Base-by-base conservation (phyloP, 495 filamentous ascomycete genomes). In the Aspergillus sclerotiicarbonarius region DNA sequence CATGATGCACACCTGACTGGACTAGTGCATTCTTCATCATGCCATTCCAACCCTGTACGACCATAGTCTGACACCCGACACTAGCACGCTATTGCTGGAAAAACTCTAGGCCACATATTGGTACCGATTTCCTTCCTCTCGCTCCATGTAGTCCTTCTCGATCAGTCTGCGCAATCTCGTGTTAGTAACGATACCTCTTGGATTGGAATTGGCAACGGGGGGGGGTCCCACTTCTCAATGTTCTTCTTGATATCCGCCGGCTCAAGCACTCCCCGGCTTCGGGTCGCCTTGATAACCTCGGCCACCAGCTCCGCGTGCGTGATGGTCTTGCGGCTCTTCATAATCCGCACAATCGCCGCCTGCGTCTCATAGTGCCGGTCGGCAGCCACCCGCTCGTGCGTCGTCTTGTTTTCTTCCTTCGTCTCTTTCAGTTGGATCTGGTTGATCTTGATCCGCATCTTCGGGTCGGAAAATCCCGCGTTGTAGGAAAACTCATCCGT, bases 381-480 rank as follows among this genome's bases (percentile, higher is more conserved):
- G 30, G 87, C 87, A 2, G 87, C 87, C 0, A 98, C 91, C 4
- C 90, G 80, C 72, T 96, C 88, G 68, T 97, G 91, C 2, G 92
- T 98, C 63, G 88, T 89, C 70, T 91, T 87, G 70, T 96, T 96
- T 76, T 99, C 94, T 64, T 88, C 79, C 58, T 83, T 84, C 8
- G 95, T 98, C 75, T 98, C 95, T 70, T 92, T 93, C 48, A 97
- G 81, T 73, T 99, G 95, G 57, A 99, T 91, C 72, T 95, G 90
- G 74, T 98, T 98, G 79, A 98, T 96, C 78, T 99, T 98, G 73
- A 99, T 87, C 56, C 91, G 87, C 73, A 87, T 90, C 73, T 96
- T 96, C 29, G 82, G 80, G 62, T 96, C 87, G 16, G 74, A 74
- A 72, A 99, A 99, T 16, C 63, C 67, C 25, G 77, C 60, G 72